A percentile compares a stretch with the other conserved stretches of the same genome.
Conservation (phyloP, 805 yeast species). For the Clavispora vitiphila region DNA sequence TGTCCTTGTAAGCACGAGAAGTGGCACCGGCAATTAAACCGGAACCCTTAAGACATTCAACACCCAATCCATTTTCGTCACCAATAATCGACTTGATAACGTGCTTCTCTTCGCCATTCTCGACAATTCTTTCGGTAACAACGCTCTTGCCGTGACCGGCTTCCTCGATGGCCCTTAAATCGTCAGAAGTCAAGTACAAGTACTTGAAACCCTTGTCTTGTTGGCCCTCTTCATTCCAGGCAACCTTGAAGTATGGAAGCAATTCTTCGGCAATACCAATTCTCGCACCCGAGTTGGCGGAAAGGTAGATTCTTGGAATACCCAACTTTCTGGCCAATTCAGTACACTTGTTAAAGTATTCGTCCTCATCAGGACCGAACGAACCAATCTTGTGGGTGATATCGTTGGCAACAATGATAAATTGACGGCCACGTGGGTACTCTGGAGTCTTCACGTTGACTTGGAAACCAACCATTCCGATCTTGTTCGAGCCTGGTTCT, state of each 20-base stretch:
- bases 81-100: slow-evolving; percentile 85
- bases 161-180: slow-evolving; percentile 49
- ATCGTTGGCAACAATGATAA: slow-evolving; percentile 91
- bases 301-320: slow-evolving; percentile 89
- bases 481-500: slow-evolving; percentile 92
- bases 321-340: slow-evolving; percentile 87
- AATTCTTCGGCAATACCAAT: slow-evolving; percentile 97
- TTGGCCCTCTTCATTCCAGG: slow-evolving; percentile 77
- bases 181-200: slow-evolving; percentile 74
- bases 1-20: slow-evolving; percentile 94
- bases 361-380: slow-evolving; percentile 95
- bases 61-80: slow-evolving; percentile 95
- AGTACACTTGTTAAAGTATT: slow-evolving; percentile 86
- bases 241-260: slow-evolving; percentile 81
- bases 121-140: slow-evolving; percentile 73
- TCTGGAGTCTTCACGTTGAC: slow-evolving; percentile 91
- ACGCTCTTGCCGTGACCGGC: slow-evolving; percentile 59
- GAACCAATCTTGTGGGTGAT: slow-evolving; percentile 98
- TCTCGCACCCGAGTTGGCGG: slow-evolving; percentile 99
- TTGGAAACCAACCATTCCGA: slow-evolving; percentile 98
- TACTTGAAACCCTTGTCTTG: slow-evolving; percentile 88
- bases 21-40: slow-evolving; percentile 99
- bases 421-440: slow-evolving; percentile 93
- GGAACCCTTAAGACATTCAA: slow-evolving; percentile 95
- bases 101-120: slow-evolving; percentile 77